Evolutionary conservation across 1,139 yeast genomes (phyloP).

Genomic region (Pichia sp.): DNA sequence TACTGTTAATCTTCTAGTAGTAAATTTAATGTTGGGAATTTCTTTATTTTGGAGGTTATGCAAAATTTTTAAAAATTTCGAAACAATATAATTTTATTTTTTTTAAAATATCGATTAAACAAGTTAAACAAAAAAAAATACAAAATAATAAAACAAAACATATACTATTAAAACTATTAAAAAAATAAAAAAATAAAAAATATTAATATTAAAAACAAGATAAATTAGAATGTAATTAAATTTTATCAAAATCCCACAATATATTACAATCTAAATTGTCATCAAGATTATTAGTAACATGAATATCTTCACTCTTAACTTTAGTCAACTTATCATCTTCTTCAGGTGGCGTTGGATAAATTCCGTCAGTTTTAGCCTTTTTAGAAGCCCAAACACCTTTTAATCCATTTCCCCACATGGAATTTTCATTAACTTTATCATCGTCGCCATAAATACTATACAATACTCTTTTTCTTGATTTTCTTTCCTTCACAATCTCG

Average conservation of each 20-base stretch:
- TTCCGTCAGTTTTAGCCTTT: not conserved
- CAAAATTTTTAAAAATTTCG: too few species aligned
- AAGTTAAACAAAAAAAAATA: not conserved
- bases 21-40: too few species aligned
- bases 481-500: slow-evolving; percentile 7
- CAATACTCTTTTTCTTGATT: slow-evolving; percentile 3
- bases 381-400: slow-evolving; percentile 7
- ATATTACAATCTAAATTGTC: slow-evolving; percentile 11
- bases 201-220: not conserved
- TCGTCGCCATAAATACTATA: not conserved
- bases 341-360: slow-evolving; percentile 31
- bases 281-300: not conserved
- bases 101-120: too few species aligned
- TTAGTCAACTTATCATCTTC: slow-evolving; percentile 14
- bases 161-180: not conserved
- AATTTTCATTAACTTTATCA: not conserved
- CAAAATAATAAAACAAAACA: not conserved
- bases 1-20: too few species aligned
- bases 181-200: not conserved
- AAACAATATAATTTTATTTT: too few species aligned
- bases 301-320: not conserved
- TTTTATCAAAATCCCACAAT: slow-evolving; percentile 24
- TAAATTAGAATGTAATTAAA: not conserved
- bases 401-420: slow-evolving; percentile 6
- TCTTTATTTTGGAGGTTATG: too few species aligned